phyloP scores from a whole-genome alignment of 257 asterid genomes.

The Solanum clarkiae region DNA sequence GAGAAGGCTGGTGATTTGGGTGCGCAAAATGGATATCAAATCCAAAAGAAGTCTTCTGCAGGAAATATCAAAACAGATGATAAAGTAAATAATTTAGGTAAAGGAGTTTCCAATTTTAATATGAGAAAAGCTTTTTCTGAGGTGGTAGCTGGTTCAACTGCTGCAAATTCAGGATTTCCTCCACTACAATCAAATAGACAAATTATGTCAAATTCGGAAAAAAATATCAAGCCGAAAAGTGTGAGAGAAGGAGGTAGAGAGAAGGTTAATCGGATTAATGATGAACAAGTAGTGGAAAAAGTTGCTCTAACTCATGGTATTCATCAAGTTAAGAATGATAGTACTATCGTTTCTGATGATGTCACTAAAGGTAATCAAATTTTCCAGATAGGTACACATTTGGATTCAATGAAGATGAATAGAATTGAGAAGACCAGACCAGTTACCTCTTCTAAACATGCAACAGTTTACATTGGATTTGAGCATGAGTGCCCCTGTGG shows the following conservation, averaged over 20 bases:
- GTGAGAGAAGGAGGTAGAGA: constrained; percentile 16
- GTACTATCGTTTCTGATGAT: constrained; percentile 12
- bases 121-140: constrained; percentile 87
- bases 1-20: constrained; percentile 24
- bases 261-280: constrained; percentile 23
- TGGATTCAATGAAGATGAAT: constrained; percentile 19
- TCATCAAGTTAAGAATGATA: constrained; percentile 15
- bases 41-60: constrained; percentile 19
- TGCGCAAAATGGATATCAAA: constrained; percentile 29
- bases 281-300: constrained; percentile 27
- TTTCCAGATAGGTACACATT: constrained; percentile 32
- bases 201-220: constrained; percentile 31
- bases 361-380: constrained; percentile 16
- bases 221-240: constrained; percentile 31
- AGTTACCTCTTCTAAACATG: constrained; percentile 26
- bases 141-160: constrained; percentile 83
- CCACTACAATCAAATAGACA: constrained; percentile 60
- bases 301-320: constrained; percentile 13
- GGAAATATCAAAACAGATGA: constrained; percentile 23
- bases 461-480: constrained; percentile 53
- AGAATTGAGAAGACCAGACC: constrained; percentile 17
- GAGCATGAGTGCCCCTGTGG: constrained; percentile 95
- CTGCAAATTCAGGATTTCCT: constrained; percentile 59
- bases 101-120: constrained; percentile 36
- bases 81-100: constrained; percentile 20